Base-by-base conservation (phyloP, 208 protist species). In the Vickermania spadyakhi region DNA sequence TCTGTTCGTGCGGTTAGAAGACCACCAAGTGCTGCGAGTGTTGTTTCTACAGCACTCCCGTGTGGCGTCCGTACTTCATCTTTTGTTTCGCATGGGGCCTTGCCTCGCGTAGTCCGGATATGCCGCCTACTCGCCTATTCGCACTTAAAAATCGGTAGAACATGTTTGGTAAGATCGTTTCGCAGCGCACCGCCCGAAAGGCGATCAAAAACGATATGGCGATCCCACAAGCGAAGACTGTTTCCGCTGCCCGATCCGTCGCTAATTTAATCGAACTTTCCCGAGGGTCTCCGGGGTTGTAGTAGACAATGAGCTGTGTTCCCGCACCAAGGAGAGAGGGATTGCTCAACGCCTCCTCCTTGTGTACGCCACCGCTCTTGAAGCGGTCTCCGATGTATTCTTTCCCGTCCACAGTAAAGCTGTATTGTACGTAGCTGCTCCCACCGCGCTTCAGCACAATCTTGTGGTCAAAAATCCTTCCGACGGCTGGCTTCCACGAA, bases 91-190 rank as follows among this genome's bases (percentile, higher is more conserved):
- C 57, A 68, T 94, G 87, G 18, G 72, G 52, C 7, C 84, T 62
- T 21, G 81, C 72, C 59, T 89, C 74, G 23, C 74, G 73, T 52
- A 94, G 62, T 0, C 88, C 88, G 3, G 73, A 85, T 28, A 89
- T 89, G 36, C 78, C 81, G 21, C 76, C 80, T 27, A 84, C 67
- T 36, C 84, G 74, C 11, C 84, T 62, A 58, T 94, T 91, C n/a
- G 80, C 80, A 1, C 73, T 70, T 0, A 94, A 61, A 30, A 94
- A 94, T 21, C 78, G 79, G 70, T 94, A 94, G 67, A 91, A 94
- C 81, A 92, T 88, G 68, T 94, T 94, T 4, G 88, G 88, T 50
- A 94, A 60, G n/a, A 94, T 90, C n/a, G 84, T 94, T 70, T 94
- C 88, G 57, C 88, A 92, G n/a, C 88, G 84, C 31, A 94, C 88